Base-by-base conservation (phyloP, 306 rosid genomes). In the Inga leiocalycina region DNA sequence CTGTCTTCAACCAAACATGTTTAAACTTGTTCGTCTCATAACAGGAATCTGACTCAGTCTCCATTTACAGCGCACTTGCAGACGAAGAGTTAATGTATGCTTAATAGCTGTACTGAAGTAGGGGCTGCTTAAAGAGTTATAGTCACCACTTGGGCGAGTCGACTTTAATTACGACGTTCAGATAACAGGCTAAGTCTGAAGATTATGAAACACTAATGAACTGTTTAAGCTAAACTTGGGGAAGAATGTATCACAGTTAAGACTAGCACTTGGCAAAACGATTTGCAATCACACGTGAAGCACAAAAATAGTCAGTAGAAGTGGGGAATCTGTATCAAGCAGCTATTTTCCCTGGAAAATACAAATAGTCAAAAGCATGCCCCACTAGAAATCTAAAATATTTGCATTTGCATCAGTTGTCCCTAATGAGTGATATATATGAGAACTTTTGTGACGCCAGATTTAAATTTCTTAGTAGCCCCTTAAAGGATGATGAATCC, bases 391-490 rank as follows among this genome's bases (percentile, higher is more conserved):
- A 3, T 46, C 56, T n/a, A 68, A 54, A 54, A 35, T 62, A 41
- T 75, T 19, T 72, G 45, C 72, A 75, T 14, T 75, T 78, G 45
- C 56, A 79, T 78, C 19, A 22, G 51, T 10, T 67, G 44, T 73
- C 68, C 85, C 76, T 48, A 59, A 69, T 44, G 54, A 61, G 45
- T 74, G 44, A 32, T 57, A 73, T 84, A 39, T 66, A 15, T 2
- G 44, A 65, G 10, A 65, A 83, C n/a, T 69, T 78, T 69, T 73
- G 64, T 68, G 74, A 80, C 74, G 52, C 69, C 52, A 43, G 41
- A 82, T 4, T 45, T 41, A 68, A 17, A 45, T 61, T 34, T 85
- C 17, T 67, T 66, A 39, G 43, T 5, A 39, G 43, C 43, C 43
- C 43, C 20, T 3, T 14, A 48, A 15, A 48, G 54, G 54, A 14